A percentile compares a stretch with the other conserved stretches of the same genome.
These are phyloP conservation scores for Cubamyces sp. DNA, from an alignment of 768 basidiomycete genomes.

Conservation along the genomic window DNA sequence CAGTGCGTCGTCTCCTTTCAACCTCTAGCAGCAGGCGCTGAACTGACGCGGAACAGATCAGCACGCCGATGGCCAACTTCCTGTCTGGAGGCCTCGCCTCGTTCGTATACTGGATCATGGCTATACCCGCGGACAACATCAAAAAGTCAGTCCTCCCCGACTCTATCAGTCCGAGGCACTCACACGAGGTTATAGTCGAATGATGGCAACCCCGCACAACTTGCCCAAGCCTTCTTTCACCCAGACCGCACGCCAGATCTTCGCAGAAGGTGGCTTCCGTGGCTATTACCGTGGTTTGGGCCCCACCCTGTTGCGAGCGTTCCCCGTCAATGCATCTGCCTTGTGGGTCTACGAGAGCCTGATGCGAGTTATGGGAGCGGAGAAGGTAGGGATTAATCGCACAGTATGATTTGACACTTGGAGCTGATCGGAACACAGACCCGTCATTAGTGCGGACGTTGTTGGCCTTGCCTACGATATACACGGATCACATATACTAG, in stretches of 20 bases:
- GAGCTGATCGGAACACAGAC: slow-evolving; percentile 39
- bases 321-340: slow-evolving; percentile 80
- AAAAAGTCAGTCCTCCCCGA: slow-evolving; percentile 64
- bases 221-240: slow-evolving; percentile 49
- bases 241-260: slow-evolving; percentile 55
- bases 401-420: neutral
- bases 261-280: slow-evolving; percentile 51
- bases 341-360: slow-evolving; percentile 80
- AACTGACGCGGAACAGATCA: slow-evolving; percentile 47
- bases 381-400: slow-evolving; percentile 50
- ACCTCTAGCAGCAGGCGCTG: neutral
- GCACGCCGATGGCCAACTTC: slow-evolving; percentile 63
- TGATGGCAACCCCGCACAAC: slow-evolving; percentile 58
- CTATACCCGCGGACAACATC: slow-evolving; percentile 77
- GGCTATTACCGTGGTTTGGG: slow-evolving; percentile 71
- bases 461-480: too few relatives aligned
- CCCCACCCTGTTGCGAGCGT: slow-evolving; percentile 71
- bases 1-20: slow-evolving; percentile 43
- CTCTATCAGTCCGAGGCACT: neutral
- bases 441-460: slow-evolving; percentile 36
- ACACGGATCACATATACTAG: too few relatives aligned
- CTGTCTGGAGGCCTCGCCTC: slow-evolving; percentile 65
- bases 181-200: slow-evolving; percentile 47
- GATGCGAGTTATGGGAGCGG: slow-evolving; percentile 66
- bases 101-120: slow-evolving; percentile 69